Evolutionary conservation across 2,329 filamentous ascomycete species (phyloP).

Genomic region (Mycogone perniciosa): DNA sequence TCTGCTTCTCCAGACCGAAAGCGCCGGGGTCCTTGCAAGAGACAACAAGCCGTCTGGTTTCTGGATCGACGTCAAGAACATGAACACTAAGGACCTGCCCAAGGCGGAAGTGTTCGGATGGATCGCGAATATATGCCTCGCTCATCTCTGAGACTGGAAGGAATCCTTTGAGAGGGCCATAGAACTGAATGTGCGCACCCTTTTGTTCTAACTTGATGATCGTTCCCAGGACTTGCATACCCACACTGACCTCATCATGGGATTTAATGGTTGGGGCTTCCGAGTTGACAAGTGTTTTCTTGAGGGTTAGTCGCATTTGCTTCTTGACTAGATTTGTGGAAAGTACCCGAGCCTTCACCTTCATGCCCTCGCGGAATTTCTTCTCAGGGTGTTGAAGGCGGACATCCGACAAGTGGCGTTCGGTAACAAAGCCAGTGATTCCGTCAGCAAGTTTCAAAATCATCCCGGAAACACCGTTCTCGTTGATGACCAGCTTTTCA

Average conservation of each 20-base stretch:
- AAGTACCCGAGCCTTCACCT: constrained; percentile 78
- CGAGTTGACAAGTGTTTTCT: constrained; percentile 90
- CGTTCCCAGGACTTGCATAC: constrained; percentile 76
- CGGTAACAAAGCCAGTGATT: constrained; percentile 81
- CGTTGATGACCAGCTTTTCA: constrained; percentile 74
- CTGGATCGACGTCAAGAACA: constrained; percentile 71
- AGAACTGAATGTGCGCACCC: constrained; percentile 90
- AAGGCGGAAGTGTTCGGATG: constrained; percentile 77
- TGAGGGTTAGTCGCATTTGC: constrained; percentile 80
- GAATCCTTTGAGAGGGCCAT: constrained; percentile 75
- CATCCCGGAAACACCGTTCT: constrained; percentile 71
- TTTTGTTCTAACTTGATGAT: constrained; percentile 72
- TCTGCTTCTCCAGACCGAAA: constrained; percentile 69
- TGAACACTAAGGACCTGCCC: constrained; percentile 91
- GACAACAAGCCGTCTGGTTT: constrained; percentile 67
- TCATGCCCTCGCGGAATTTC: constrained; percentile 84
- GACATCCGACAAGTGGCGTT: constrained; percentile 83
- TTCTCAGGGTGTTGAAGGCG: constrained; percentile 88
- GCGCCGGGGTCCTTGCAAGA: constrained; percentile 86
- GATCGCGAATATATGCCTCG: constrained; percentile 88
- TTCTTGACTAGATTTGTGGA: constrained; percentile 70
- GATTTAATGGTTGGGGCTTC: constrained; percentile 72
- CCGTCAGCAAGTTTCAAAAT: constrained; percentile 80
- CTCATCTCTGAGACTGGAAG: constrained; percentile 96
- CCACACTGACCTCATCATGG: constrained; percentile 66